Conservation (phyloP, 257 asterid genomes). For the Nicotiana benthamiana region DNA sequence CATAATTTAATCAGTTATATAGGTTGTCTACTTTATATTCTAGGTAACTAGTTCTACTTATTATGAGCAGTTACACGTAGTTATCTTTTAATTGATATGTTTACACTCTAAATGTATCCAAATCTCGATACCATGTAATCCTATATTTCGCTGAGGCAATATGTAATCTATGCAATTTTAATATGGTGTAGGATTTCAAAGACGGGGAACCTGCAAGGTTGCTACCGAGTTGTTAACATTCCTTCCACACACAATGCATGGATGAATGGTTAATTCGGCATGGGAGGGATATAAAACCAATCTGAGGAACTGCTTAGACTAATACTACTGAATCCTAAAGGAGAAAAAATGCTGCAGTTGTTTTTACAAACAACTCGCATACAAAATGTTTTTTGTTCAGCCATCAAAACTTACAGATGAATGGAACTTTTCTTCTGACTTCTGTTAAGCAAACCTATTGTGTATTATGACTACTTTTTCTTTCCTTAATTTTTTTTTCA, state of each 20-base stretch:
- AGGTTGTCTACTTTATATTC: background rate
- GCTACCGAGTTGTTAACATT: constrained; percentile 63
- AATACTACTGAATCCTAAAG: background rate
- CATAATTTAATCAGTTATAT: no score
- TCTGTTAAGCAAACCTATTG: no score
- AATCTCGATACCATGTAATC: background rate
- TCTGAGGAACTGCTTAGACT: background rate
- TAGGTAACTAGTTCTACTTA: background rate
- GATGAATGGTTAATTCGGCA: constrained; percentile 77
- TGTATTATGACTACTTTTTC: no score
- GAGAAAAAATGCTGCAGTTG: background rate
- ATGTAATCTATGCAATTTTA: background rate
- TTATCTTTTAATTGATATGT: background rate
- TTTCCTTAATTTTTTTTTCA: no score
- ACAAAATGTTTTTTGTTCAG: background rate
- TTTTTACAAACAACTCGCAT: background rate
- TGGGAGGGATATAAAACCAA: constrained; percentile 18
- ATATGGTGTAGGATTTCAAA: constrained; percentile 48
- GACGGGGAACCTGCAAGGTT: constrained; percentile 47
- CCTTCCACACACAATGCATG: constrained; percentile 59
- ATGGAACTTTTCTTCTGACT: background rate
- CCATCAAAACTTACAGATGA: background rate
- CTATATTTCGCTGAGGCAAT: background rate
- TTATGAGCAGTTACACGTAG: background rate
- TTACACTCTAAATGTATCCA: background rate